Base-by-base conservation (phyloP, 371 early-diverging fungal species). In the Funneliformis caledonium region DNA sequence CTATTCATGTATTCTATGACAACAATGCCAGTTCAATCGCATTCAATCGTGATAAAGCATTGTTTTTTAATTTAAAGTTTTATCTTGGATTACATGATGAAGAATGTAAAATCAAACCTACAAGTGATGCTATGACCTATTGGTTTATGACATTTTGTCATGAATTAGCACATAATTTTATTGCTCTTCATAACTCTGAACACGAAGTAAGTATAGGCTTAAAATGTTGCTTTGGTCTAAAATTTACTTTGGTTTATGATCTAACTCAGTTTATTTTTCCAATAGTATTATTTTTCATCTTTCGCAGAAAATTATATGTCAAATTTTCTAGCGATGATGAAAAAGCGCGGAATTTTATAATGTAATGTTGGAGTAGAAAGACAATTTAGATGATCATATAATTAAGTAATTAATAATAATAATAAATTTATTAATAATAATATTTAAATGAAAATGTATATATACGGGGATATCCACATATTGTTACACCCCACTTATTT, bases 101-200 rank as follows among this genome's bases (percentile, higher is more conserved):
- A 52, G 12, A n/a, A 74, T 31, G 26, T n/a, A 16, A 26, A 31
- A 56, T 4, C 10, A 22, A 67, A 42, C 60, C 56, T 22, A 48
- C 31, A 8, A 33, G 19, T 33, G 92, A 93, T 56, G 89, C 89
- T 0, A 78, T 90, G 80, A 93, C 92, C 73, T 95, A 94, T 82
- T 96, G 96, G 97, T 97, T 94, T 83, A 92, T 96, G 91, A 93
- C 92, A 2, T 83, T 91, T 22, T 94, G 95, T 80, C 97, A 97
- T 83, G 97, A 97, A 84, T 83, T 97, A 78, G 97, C 94, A 1
- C 97, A 97, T 82, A 93, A 96, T 82, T 95, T 96, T 86, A 91
- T 93, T 1, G 65, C 83, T 4, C 88, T 82, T 11, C 87, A 86
- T 56, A 84, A 83, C 72, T 81, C 84, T 73, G 81, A 91, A 76